These are phyloP conservation scores for Plantago coronopus DNA, from an alignment of 305 asterid species.

Conservation along the genomic window DNA sequence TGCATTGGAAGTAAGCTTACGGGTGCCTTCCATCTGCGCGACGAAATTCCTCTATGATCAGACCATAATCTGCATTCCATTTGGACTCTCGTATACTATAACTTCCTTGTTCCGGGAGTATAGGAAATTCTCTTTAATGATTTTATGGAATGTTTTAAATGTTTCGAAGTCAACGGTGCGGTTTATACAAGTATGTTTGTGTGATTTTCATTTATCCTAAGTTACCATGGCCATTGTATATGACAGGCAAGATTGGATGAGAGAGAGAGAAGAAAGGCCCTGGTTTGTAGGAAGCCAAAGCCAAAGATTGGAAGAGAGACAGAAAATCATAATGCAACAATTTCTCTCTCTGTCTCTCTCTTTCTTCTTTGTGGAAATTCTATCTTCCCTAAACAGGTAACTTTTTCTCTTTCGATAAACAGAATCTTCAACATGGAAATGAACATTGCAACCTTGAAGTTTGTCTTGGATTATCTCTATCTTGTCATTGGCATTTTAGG, in stretches of 20 bases:
- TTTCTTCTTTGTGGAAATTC: slow-evolving; percentile 26
- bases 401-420: slow-evolving; percentile 6
- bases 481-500: too few species aligned
- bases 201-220: not conserved
- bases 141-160: too few species aligned
- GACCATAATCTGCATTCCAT: too few species aligned
- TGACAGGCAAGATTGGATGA: not conserved
- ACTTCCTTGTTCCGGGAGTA: too few species aligned
- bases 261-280: slow-evolving; percentile 3
- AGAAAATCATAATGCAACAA: slow-evolving; percentile 11
- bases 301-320: not conserved
- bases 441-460: not conserved
- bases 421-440: not conserved
- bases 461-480: too few species aligned
- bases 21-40: too few species aligned
- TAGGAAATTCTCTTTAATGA: too few species aligned
- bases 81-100: too few species aligned
- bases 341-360: slow-evolving; percentile 20
- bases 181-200: too few species aligned
- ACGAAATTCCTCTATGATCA: too few species aligned
- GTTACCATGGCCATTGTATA: not conserved
- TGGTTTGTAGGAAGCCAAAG: slow-evolving; percentile 23
- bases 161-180: not conserved
- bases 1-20: too few species aligned
- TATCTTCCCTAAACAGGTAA: slow-evolving; percentile 34